phyloP scores from a whole-genome alignment of 805 yeast genomes.

The Torulaspora maleeae region DNA sequence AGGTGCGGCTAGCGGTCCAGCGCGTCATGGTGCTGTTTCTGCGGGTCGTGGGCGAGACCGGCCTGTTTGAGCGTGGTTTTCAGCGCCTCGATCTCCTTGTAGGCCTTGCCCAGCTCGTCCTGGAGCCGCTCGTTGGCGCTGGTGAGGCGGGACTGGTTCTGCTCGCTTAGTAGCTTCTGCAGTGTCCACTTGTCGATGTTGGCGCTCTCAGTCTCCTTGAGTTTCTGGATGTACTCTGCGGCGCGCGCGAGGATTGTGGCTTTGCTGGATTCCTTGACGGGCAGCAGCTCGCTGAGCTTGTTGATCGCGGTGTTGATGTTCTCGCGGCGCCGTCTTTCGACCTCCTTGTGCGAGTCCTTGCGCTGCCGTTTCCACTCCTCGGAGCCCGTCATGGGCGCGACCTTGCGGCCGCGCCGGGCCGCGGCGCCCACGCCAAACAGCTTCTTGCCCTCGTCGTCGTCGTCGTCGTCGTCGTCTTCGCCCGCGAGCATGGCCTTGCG shows the following conservation, averaged over 20 bases:
- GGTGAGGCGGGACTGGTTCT: conserved; percentile 79
- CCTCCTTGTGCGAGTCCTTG: conserved; percentile 90
- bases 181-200: conserved; percentile 93
- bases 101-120: conserved; percentile 83
- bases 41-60: conserved; percentile 4
- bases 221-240: conserved; percentile 81
- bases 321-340: conserved; percentile 88
- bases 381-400: conserved; percentile 29
- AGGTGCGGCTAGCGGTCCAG: background rate
- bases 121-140: conserved; percentile 84
- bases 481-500: conserved; percentile 9
- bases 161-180: conserved; percentile 88
- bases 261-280: conserved; percentile 76
- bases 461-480: conserved; percentile 13
- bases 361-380: conserved; percentile 46
- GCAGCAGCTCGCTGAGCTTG: conserved; percentile 70
- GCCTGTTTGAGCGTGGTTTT: conserved; percentile 36
- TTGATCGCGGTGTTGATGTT: conserved; percentile 82
- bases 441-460: conserved; percentile 15
- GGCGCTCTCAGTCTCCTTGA: conserved; percentile 84
- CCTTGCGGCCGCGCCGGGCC: conserved; percentile 30
- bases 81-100: conserved; percentile 85
- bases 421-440: conserved; percentile 10
- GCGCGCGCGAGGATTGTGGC: conserved; percentile 85
- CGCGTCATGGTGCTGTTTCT: background rate